These are phyloP conservation scores for Coprinellus micaceus DNA, from an alignment of 768 basidiomycete genomes.

Conservation along the genomic window DNA sequence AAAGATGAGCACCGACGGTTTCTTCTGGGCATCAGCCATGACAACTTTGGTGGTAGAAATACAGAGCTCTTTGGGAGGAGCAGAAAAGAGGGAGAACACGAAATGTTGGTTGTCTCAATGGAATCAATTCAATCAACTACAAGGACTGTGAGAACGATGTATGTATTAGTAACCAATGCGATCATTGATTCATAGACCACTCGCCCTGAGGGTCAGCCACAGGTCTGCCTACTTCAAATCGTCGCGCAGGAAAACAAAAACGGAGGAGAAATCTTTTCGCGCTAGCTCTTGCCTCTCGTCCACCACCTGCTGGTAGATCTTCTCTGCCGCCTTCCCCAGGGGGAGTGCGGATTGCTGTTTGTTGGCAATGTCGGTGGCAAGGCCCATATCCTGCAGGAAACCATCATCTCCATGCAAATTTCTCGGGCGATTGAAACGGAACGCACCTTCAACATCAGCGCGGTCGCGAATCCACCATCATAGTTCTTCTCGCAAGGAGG, in stretches of 20 bases:
- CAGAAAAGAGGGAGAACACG: slow-evolving; percentile 3
- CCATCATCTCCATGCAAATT: not conserved
- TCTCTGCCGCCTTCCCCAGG: slow-evolving; percentile 60
- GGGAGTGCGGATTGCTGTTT: slow-evolving; percentile 51
- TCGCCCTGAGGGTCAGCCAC: no score
- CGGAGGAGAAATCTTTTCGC: slow-evolving; percentile 75
- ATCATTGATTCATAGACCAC: no score
- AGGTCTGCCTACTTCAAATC: slow-evolving; percentile 7
- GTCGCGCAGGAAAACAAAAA: slow-evolving; percentile 60
- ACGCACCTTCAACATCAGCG: slow-evolving; percentile 75
- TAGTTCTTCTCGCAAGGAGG: slow-evolving; percentile 83
- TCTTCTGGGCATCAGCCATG: slow-evolving; percentile 33
- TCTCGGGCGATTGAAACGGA: slow-evolving; percentile 1
- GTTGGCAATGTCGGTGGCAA: slow-evolving; percentile 64
- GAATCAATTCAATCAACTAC: slow-evolving; percentile 1
- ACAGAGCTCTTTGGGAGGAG: slow-evolving; percentile 1
- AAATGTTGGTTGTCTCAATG: slow-evolving; percentile 3
- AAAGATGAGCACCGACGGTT: slow-evolving; percentile 71
- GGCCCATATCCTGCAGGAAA: slow-evolving; percentile 68
- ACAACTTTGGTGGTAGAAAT: slow-evolving; percentile 9
- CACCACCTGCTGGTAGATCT: slow-evolving; percentile 58
- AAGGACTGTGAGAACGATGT: no score
- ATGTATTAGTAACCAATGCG: slow-evolving; percentile 9
- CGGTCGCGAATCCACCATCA: slow-evolving; percentile 82
- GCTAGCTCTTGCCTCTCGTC: slow-evolving; percentile 54